Conservation (phyloP, 2,329 filamentous ascomycete genomes). For the Fusarium cyanostomum region DNA sequence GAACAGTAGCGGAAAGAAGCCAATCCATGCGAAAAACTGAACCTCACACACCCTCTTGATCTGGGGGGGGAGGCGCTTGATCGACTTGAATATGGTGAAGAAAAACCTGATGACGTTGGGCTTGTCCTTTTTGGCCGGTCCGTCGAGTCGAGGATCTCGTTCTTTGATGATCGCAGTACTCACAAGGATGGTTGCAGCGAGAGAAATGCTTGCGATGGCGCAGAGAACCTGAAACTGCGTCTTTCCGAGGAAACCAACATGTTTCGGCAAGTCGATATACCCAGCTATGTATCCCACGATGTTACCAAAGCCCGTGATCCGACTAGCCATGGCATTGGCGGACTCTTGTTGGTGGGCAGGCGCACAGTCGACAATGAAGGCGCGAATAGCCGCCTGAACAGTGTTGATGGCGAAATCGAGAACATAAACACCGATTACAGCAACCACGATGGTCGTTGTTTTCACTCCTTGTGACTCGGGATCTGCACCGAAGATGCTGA, state of each 20-base stretch:
- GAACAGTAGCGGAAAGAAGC: slow-evolving; percentile 95
- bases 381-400: slow-evolving; percentile 91
- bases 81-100: slow-evolving; percentile 76
- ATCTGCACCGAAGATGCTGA: slow-evolving; percentile 76
- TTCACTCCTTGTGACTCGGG: slow-evolving; percentile 71
- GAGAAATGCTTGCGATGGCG: slow-evolving; percentile 79
- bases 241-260: slow-evolving; percentile 81
- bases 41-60: slow-evolving; percentile 83
- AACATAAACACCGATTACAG: slow-evolving; percentile 87
- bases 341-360: slow-evolving; percentile 93
- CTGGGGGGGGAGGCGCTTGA: slow-evolving; percentile 81
- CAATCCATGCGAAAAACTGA: slow-evolving; percentile 90
- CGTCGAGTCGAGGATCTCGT: slow-evolving; percentile 80
- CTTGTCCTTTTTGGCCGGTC: slow-evolving; percentile 66
- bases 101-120: slow-evolving; percentile 83
- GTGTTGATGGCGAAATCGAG: slow-evolving; percentile 97
- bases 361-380: slow-evolving; percentile 92
- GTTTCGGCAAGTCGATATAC: slow-evolving; percentile 79
- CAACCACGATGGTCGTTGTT: slow-evolving; percentile 75
- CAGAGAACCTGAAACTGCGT: slow-evolving; percentile 95
- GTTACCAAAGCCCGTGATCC: slow-evolving; percentile 86
- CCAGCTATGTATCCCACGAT: slow-evolving; percentile 91
- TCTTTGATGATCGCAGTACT: slow-evolving; percentile 78
- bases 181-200: slow-evolving; percentile 74
- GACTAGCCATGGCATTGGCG: slow-evolving; percentile 93